Evolutionary conservation across 1,139 yeast genomes (phyloP), one percentile per base, ranked within the genome.

Genomic region (Suhomyces choctaworum): DNA sequence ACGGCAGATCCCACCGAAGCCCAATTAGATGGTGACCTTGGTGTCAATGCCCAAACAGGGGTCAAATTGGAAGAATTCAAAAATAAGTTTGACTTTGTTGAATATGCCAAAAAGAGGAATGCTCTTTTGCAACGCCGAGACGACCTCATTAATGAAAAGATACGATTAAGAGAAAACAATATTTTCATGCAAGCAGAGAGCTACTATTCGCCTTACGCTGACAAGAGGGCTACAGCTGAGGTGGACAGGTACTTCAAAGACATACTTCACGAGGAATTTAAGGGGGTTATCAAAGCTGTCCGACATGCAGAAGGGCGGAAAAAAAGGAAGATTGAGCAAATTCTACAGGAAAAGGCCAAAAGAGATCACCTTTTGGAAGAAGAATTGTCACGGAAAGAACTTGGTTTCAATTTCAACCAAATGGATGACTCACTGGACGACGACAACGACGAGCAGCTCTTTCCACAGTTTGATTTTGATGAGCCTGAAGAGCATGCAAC

Each of bases 51-150:
- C 20, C 12, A 16, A 7, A 19, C 17, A 4, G 19, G 20, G 4
- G 6, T 12, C 3, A 32, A 27, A 21, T 17, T 23, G 2, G 35
- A 32, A 10, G 37, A 34, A 15, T n/a, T 27, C 9, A 34, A 25
- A 10, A 22, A 14, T 31, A 45, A 52, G 6, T 75, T 80, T 43
- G 82, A 82, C 54, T 67, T 82, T 29, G 74, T 69, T 9, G 75
- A 62, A 24, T 80, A 79, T 50, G 80, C 87, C 0, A 58, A 62
- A 9, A 66, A 67, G 29, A 62, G 87, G 34, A 37, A 37, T 13
- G 33, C 30, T 10, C 33, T 45, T 13, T 20, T 29, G 4, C 47
- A 56, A 16, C 40, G 50, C 11, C 50, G 48, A 11, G 46, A 47
- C n/a, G 37, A 46, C n/a, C 50, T 50, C 3, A 39, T 56, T 7